A percentile compares a stretch with the other conserved stretches of the same genome.
phyloP scores from a whole-genome alignment of 1,284 basidiomycete genomes.

The Puccinia brachypodii region DNA sequence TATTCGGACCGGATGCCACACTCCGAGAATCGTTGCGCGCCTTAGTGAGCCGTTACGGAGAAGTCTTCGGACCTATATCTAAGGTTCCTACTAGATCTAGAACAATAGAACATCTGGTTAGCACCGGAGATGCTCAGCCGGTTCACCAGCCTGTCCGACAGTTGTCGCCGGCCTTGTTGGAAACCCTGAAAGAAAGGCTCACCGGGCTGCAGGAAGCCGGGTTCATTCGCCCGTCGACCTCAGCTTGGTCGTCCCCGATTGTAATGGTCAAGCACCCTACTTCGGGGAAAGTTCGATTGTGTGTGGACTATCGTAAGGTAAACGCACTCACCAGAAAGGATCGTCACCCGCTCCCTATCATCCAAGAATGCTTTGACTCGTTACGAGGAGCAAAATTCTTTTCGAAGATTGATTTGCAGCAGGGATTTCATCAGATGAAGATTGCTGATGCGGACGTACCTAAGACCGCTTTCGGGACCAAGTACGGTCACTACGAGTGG shows the following conservation, averaged over 20 bases:
- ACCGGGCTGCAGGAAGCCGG: neutral
- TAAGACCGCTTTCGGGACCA: conserved; percentile 30
- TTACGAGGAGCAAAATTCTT: neutral
- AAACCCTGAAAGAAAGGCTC: neutral
- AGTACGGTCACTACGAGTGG: conserved; percentile 21
- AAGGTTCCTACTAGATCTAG: neutral
- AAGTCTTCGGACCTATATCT: neutral
- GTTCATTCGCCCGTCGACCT: neutral
- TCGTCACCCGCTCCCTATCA: conserved; percentile 2
- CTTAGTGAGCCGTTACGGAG: neutral
- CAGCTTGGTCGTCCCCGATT: neutral
- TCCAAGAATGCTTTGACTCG: conserved; percentile 1
- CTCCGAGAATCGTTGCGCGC: neutral
- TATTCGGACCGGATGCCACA: neutral
- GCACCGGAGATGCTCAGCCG: neutral
- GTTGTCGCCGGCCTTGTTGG: conserved; percentile 4
- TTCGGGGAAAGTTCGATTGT: neutral
- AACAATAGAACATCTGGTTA: conserved; percentile 2
- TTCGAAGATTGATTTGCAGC: conserved; percentile 9
- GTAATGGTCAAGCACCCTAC: neutral
- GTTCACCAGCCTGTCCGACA: neutral
- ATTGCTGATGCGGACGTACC: neutral
- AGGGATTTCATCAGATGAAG: conserved; percentile 18
- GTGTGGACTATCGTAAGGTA: neutral
- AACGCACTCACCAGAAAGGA: conserved; percentile 3